phyloP scores from a whole-genome alignment of 140 eudicot genomes.

The Senecio squalidus region DNA sequence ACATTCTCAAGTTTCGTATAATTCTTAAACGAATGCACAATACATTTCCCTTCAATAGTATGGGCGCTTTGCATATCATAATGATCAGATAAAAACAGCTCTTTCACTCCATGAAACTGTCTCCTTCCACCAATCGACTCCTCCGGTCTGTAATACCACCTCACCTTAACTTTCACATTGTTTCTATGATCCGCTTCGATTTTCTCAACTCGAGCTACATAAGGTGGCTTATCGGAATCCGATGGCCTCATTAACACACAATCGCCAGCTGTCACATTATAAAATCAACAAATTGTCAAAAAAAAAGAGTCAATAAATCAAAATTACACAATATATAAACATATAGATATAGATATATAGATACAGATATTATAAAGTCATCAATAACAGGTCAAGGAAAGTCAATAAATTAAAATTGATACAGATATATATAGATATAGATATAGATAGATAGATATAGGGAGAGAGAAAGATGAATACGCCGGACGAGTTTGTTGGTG shows the following conservation, averaged over 20 bases:
- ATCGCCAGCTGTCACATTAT: constrained; percentile 57
- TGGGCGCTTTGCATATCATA: constrained; percentile 88
- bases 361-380: too few relatives aligned
- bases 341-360: too few relatives aligned
- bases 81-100: constrained; percentile 81
- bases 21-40: constrained; percentile 83
- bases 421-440: not conserved
- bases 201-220: constrained; percentile 80
- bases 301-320: not conserved
- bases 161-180: constrained; percentile 73
- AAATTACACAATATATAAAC: too few relatives aligned
- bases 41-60: constrained; percentile 87
- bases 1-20: constrained; percentile 88
- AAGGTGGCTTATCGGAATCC: constrained; percentile 75
- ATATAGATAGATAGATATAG: too few relatives aligned
- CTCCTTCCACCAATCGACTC: constrained; percentile 85
- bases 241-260: constrained; percentile 84
- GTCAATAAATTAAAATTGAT: too few relatives aligned
- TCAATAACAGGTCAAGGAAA: too few relatives aligned
- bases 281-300: not conserved
- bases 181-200: constrained; percentile 87
- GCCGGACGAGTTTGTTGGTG: constrained; percentile 75
- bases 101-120: constrained; percentile 90
- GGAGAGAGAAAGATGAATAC: constrained; percentile 32
- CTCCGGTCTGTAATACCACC: constrained; percentile 90